These are phyloP conservation scores for Stygiomarasmius scandens DNA, from an alignment of 1,284 basidiomycete species.

Conservation along the genomic window DNA sequence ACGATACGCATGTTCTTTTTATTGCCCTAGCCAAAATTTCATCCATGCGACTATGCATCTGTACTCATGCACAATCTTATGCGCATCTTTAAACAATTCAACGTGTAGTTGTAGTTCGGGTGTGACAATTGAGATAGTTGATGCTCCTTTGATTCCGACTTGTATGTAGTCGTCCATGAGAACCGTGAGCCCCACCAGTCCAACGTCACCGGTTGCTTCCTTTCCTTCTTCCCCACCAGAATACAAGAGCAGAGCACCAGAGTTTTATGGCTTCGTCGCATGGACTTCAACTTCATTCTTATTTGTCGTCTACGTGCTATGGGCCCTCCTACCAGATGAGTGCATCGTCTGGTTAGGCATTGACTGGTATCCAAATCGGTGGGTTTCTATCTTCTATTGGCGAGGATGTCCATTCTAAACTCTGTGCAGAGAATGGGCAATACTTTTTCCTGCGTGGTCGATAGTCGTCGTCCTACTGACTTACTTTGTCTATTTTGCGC, in stretches of 20 bases:
- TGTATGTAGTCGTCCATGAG: no score
- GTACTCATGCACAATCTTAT: conserved; percentile 1
- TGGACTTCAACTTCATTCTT: conserved; percentile 77
- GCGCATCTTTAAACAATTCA: background rate
- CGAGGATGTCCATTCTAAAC: conserved; percentile 11
- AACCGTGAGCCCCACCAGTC: conserved; percentile 21
- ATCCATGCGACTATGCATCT: conserved; percentile 7
- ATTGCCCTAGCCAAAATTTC: conserved; percentile 4
- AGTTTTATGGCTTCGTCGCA: conserved; percentile 88
- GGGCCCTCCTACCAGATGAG: conserved; percentile 57
- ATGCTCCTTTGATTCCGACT: no score
- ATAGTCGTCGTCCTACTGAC: conserved; percentile 74
- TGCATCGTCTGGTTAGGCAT: conserved; percentile 69
- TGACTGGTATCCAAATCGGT: conserved; percentile 89
- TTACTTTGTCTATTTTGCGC: conserved; percentile 77
- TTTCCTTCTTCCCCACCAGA: conserved; percentile 50
- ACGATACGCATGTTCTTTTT: background rate
- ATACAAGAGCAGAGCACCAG: conserved; percentile 64
- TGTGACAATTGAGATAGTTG: no score
- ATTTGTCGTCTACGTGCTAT: conserved; percentile 74
- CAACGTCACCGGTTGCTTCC: conserved; percentile 56
- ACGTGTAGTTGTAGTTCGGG: background rate
- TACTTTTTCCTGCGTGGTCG: conserved; percentile 83
- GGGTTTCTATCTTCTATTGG: conserved; percentile 25
- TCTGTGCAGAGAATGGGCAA: conserved; percentile 74